Evolutionary conservation across 2,329 filamentous ascomycete genomes (phyloP).

Genomic region (Mollisiaceae sp.): DNA sequence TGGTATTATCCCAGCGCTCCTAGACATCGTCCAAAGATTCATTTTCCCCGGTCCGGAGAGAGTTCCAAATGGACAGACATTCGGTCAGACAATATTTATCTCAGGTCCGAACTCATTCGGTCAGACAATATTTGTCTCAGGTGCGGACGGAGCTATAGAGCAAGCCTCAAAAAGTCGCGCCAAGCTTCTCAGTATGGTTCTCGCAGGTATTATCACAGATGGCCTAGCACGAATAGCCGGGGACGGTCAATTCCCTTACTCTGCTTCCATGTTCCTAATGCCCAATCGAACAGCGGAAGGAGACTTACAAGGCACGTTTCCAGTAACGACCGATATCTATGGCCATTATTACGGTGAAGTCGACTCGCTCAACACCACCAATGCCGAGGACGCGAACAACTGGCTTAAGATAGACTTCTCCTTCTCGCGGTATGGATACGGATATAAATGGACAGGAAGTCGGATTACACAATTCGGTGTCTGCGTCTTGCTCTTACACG

Average conservation of each 20-base stretch:
- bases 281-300: slow-evolving; percentile 10
- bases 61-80: not conserved
- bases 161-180: not conserved
- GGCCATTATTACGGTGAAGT: not conserved
- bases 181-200: slow-evolving; percentile 10
- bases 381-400: not conserved
- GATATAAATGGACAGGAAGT: slow-evolving; percentile 4
- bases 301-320: slow-evolving; percentile 1
- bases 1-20: not conserved
- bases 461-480: slow-evolving; percentile 8
- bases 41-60: not conserved
- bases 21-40: not conserved
- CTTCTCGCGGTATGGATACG: slow-evolving; percentile 12
- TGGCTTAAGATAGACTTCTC: slow-evolving; percentile 8
- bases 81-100: not conserved
- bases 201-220: slow-evolving; percentile 1
- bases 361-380: slow-evolving; percentile 3
- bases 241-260: slow-evolving; percentile 4
- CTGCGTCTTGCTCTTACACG: slow-evolving; percentile 2
- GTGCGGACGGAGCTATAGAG: not conserved
- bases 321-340: not conserved
- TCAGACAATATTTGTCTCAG: too few species aligned
- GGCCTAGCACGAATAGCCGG: slow-evolving; percentile 8
- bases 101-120: too few species aligned
- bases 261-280: slow-evolving; percentile 8